A percentile compares a stretch with the other conserved stretches of the same genome.
These are phyloP conservation scores for Camillea tinctor DNA, from an alignment of 2,329 filamentous ascomycete genomes.

Conservation along the genomic window DNA sequence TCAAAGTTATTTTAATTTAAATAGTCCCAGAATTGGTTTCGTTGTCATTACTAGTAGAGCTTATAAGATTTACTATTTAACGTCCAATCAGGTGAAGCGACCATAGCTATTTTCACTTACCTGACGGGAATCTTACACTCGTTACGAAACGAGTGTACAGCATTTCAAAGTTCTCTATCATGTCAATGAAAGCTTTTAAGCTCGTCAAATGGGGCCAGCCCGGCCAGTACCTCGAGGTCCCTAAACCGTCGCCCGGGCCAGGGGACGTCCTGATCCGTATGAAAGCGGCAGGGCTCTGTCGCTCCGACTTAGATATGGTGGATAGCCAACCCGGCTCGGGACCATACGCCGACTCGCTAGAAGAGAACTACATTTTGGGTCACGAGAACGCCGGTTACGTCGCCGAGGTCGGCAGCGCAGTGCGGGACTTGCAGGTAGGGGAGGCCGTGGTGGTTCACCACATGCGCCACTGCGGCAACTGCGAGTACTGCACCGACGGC, in stretches of 20 bases:
- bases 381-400: slow-evolving; percentile 22
- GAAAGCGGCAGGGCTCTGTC: slow-evolving; percentile 21
- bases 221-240: slow-evolving; percentile 16
- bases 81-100: no score
- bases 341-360: slow-evolving; percentile 18
- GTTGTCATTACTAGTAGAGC: no score
- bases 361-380: slow-evolving; percentile 16
- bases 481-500: slow-evolving; percentile 18
- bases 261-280: slow-evolving; percentile 21
- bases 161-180: neutral
- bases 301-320: slow-evolving; percentile 21
- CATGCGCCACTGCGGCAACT: slow-evolving; percentile 19
- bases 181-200: slow-evolving; percentile 20
- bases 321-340: slow-evolving; percentile 20
- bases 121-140: no score
- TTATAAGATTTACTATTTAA: no score
- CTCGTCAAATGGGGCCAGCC: slow-evolving; percentile 19
- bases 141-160: no score
- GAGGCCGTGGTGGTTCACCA: slow-evolving; percentile 21
- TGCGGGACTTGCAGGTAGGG: slow-evolving; percentile 14
- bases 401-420: slow-evolving; percentile 8
- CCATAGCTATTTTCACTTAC: no score
- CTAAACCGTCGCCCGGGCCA: slow-evolving; percentile 14
- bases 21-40: no score
- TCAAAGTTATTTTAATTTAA: no score